Percentiles rank a stretch among this genome's conserved stretches.
Evolutionary conservation across 1,139 yeast species (phyloP).

Genomic region (Eremothecium sinecaudum): DNA sequence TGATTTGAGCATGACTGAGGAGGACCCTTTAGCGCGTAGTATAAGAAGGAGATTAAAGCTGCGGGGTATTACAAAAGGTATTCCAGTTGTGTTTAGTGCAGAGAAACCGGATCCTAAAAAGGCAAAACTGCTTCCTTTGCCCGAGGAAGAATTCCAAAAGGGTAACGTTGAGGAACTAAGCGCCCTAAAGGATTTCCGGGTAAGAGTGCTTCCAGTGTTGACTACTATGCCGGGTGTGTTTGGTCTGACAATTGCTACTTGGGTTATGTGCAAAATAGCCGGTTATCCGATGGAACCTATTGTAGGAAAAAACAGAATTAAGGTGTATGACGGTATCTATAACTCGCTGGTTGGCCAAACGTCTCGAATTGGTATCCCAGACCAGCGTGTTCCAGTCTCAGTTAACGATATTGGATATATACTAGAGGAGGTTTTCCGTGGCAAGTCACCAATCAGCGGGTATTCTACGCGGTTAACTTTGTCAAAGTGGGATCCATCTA

Average conservation of each 20-base stretch:
- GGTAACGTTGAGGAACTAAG: conserved; percentile 84
- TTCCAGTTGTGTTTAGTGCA: conserved; percentile 84
- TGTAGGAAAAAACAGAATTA: conserved; percentile 83
- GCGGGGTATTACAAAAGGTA: conserved; percentile 63
- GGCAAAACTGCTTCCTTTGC: conserved; percentile 75
- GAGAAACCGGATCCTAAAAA: conserved; percentile 95
- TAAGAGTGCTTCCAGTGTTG: conserved; percentile 83
- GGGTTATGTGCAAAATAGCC: conserved; percentile 65
- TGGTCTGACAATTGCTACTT: conserved; percentile 83
- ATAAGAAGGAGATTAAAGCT: conserved; percentile 76
- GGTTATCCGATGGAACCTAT: conserved; percentile 85
- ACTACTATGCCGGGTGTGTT: conserved; percentile 97
- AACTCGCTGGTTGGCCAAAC: conserved; percentile 85
- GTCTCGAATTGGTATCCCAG: conserved; percentile 57
- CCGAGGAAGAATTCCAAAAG: conserved; percentile 65
- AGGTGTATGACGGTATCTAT: conserved; percentile 70
- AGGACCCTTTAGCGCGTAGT: conserved; percentile 85
- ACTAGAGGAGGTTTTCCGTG: conserved; percentile 87
- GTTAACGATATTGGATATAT: conserved; percentile 68
- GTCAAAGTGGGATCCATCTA: conserved; percentile 70
- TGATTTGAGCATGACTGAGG: conserved; percentile 71
- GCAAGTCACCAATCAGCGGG: conserved; percentile 84
- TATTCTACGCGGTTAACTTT: conserved; percentile 69
- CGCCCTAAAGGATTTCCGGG: conserved; percentile 82
- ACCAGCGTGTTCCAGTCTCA: conserved; percentile 66